Percentiles rank a stretch among this genome's conserved stretches.
phyloP scores from a whole-genome alignment of 2,329 filamentous ascomycete genomes.

The Fusarium buharicum region DNA sequence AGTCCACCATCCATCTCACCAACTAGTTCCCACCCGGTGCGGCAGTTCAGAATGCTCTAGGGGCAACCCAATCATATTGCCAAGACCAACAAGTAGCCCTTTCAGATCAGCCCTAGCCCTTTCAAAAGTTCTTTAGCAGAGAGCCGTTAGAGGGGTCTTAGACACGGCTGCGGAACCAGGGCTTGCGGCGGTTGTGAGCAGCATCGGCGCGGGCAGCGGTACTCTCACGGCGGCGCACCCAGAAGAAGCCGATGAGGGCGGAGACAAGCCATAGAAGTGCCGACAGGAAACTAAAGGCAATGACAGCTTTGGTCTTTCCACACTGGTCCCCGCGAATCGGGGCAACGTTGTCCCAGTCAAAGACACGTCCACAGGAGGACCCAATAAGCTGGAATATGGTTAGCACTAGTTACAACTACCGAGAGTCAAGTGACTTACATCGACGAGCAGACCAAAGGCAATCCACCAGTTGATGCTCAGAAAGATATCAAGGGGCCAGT shows the following conservation, averaged over 20 bases:
- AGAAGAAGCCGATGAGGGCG: conserved; percentile 66
- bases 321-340: conserved; percentile 62
- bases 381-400: conserved; percentile 52
- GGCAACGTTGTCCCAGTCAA: conserved; percentile 68
- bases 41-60: conserved; percentile 22
- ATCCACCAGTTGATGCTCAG: conserved; percentile 77
- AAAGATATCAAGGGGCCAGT: conserved; percentile 77
- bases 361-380: conserved; percentile 65
- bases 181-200: conserved; percentile 46
- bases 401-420: conserved; percentile 11
- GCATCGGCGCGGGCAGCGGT: conserved; percentile 50
- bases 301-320: conserved; percentile 74
- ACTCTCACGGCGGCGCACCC: conserved; percentile 57
- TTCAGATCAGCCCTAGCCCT: conserved; percentile 3
- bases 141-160: conserved; percentile 42
- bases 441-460: conserved; percentile 72
- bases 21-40: conserved; percentile 23
- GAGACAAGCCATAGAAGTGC: conserved; percentile 77
- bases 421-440: conserved; percentile 57
- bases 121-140: conserved; percentile 20
- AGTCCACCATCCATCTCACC: conserved; percentile 17
- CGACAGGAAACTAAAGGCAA: conserved; percentile 78
- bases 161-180: conserved; percentile 58
- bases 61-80: conserved; percentile 20
- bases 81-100: conserved; percentile 17